phyloP scores from a whole-genome alignment of 495 filamentous ascomycete species.

The Aspergillus wentii region DNA sequence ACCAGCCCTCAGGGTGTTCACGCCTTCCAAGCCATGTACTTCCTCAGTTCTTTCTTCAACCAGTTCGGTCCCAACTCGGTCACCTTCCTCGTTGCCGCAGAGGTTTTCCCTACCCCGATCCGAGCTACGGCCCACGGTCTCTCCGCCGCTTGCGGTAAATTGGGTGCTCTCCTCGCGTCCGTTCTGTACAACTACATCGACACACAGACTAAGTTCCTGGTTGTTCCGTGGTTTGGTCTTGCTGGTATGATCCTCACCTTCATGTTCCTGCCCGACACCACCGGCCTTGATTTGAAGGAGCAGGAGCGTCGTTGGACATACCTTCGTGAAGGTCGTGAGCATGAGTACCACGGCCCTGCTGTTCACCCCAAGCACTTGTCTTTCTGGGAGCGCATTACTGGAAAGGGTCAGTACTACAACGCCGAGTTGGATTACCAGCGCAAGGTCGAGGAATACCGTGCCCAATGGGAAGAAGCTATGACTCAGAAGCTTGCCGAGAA shows the following conservation, averaged over 20 bases:
- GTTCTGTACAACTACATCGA: constrained; percentile 87
- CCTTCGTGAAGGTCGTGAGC: constrained; percentile 65
- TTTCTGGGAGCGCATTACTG: constrained; percentile 68
- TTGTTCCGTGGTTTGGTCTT: constrained; percentile 90
- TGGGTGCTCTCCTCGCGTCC: constrained; percentile 76
- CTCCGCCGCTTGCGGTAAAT: constrained; percentile 77
- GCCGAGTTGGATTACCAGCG: constrained; percentile 70
- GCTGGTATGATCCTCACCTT: constrained; percentile 70
- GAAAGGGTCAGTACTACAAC: constrained; percentile 71
- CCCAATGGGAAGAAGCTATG: constrained; percentile 58
- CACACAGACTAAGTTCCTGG: constrained; percentile 71
- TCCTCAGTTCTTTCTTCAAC: constrained; percentile 90
- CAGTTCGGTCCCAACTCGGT: constrained; percentile 92
- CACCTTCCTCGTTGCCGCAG: constrained; percentile 87
- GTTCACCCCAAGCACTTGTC: constrained; percentile 82
- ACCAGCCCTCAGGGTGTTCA: constrained; percentile 58
- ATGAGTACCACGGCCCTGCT: constrained; percentile 84
- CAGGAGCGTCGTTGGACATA: constrained; percentile 85
- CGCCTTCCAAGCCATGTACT: constrained; percentile 88
- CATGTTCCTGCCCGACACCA: constrained; percentile 86
- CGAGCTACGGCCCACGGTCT: constrained; percentile 89
- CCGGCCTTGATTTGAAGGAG: constrained; percentile 88
- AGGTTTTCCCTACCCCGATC: constrained; percentile 85
- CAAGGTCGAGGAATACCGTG: constrained; percentile 75
- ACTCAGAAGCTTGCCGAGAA: constrained; percentile 45